These are phyloP conservation scores for Luzula sylvatica DNA, from an alignment of 176 grass and related monocot species.

Conservation along the genomic window DNA sequence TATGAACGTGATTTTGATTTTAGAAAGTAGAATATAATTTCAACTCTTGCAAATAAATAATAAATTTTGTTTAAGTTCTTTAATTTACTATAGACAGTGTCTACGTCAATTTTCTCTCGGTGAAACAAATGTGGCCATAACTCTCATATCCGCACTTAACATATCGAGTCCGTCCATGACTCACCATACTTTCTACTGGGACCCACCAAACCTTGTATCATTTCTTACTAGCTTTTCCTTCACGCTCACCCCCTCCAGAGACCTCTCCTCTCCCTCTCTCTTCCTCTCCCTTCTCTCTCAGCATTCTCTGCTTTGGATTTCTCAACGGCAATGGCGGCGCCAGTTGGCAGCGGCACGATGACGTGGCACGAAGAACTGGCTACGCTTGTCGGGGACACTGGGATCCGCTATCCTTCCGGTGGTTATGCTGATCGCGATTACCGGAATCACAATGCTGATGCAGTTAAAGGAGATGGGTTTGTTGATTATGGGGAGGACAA, in stretches of 20 bases:
- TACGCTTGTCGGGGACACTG: slow-evolving; percentile 36
- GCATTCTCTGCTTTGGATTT: background rate
- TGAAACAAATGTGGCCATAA: slow-evolving; percentile 5
- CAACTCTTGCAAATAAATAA: too few relatives aligned
- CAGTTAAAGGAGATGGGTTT: slow-evolving; percentile 24
- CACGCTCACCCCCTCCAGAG: slow-evolving; percentile 16
- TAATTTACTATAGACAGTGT: background rate
- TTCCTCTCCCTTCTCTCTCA: background rate
- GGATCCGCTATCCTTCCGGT: slow-evolving; percentile 20
- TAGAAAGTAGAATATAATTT: too few relatives aligned
- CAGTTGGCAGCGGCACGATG: slow-evolving; percentile 47
- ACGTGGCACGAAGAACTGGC: slow-evolving; percentile 81
- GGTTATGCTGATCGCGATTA: background rate
- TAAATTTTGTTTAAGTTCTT: too few relatives aligned
- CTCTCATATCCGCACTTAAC: slow-evolving; percentile 8
- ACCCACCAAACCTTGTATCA: background rate
- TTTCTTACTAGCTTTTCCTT: slow-evolving; percentile 20
- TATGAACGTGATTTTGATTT: too few relatives aligned
- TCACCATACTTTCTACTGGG: background rate
- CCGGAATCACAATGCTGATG: slow-evolving; percentile 12
- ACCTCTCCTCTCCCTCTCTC: background rate
- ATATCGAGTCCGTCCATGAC: too few relatives aligned
- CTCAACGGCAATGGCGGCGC: slow-evolving; percentile 20
- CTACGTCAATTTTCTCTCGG: background rate
- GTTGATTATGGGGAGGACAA: slow-evolving; percentile 15